Base-by-base conservation (phyloP, 2,329 filamentous ascomycete species). In the Ceratocystis smalleyi region DNA sequence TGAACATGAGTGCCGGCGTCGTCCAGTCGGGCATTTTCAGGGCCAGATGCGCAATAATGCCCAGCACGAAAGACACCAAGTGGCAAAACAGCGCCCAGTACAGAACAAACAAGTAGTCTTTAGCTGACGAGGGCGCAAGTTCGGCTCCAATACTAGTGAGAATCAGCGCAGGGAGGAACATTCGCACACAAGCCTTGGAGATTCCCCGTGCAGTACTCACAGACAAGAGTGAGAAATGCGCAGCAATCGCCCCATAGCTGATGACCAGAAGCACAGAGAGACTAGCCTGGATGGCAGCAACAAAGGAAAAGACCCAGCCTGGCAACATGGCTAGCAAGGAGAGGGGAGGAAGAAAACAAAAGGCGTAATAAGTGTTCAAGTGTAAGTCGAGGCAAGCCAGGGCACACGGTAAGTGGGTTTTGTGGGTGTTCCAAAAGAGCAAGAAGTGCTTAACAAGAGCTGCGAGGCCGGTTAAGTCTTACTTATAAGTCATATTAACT, bases 181-280 rank as follows among this genome's bases (percentile, higher is more conserved):
- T 72, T 43, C 75, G 74, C 17, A 79, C 77, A 67, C 77, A 79
- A 4, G 79, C 70, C 47, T 76, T 75, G 47, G 77, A 79, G 30
- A 79, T 74, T 43, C 75, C 70, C 66, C 75, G 76, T 30, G 76
- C 72, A 47, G 69, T 73, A 3, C 64, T 57, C 27, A 70, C 68
- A 45, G 73, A 71, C 4, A 79, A 72, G 1, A 79, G 69, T 3
- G 72, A 70, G 40, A 75, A 70, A 45, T 72, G 70, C 0, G 75
- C 75, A 0, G 77, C 75, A 5, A 77, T 45, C 15, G 71, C 74
- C 17, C 78, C 78, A 65, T 77, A 78, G 22, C 68, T 72, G 27
- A 80, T 77, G 27, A 77, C 76, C 2, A 80, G 72, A 3, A 79
- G 71, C 1, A 79, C 77, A 0, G 77, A 78, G 32, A 79, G 69